Conservation (phyloP, 2,329 filamentous ascomycete species). For the Albifimbria verrucaria region DNA sequence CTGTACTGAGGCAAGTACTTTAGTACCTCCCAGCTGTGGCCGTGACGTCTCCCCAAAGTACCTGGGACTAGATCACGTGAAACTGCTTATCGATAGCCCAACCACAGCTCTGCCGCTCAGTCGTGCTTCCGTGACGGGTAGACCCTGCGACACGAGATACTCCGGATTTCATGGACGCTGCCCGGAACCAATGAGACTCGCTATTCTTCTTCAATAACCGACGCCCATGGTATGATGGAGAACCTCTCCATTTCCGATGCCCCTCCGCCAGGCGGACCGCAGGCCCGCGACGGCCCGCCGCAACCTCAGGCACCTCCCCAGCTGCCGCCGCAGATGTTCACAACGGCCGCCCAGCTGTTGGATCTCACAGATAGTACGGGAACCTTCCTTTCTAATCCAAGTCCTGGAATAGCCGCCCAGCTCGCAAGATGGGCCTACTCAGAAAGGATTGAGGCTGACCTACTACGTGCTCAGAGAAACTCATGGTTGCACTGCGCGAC, state of each 20-base stretch:
- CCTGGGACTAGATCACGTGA: too few relatives aligned
- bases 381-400: conserved; percentile 9
- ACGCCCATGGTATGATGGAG: conserved; percentile 43
- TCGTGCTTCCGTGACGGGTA: not conserved
- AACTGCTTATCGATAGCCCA: not conserved
- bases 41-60: too few relatives aligned
- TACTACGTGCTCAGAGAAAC: conserved; percentile 67
- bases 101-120: not conserved
- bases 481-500: conserved; percentile 86
- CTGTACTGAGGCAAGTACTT: too few relatives aligned
- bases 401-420: not conserved
- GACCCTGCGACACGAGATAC: not conserved
- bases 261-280: conserved; percentile 36
- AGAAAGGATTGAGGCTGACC: conserved; percentile 13
- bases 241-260: conserved; percentile 49
- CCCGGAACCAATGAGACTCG: not conserved
- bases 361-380: conserved; percentile 94
- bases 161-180: not conserved
- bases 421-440: not conserved
- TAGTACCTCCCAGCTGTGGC: too few relatives aligned
- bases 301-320: conserved; percentile 56
- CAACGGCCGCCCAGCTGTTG: conserved; percentile 89
- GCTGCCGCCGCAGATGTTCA: conserved; percentile 94
- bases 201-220: not conserved
- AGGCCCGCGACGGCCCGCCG: conserved; percentile 27